These are phyloP conservation scores for Trichosporon asahii DNA, from an alignment of 1,284 basidiomycete genomes.

Conservation along the genomic window DNA sequence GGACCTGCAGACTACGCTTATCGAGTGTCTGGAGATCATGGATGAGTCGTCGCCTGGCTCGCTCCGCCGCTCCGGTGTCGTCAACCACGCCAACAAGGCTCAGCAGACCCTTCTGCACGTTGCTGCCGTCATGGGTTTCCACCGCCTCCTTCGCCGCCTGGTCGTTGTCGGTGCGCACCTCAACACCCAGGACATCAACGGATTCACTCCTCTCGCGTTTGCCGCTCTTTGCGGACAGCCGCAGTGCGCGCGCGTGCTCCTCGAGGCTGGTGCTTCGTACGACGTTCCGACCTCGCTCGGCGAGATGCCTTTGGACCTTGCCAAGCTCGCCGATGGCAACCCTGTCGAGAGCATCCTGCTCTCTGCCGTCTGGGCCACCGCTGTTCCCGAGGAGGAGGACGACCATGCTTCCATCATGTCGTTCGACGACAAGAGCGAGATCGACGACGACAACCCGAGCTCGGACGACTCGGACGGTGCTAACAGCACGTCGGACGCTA, in stretches of 20 bases:
- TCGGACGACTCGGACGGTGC: slow-evolving; percentile 37
- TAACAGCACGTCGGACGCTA: slow-evolving; percentile 18
- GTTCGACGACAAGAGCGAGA: slow-evolving; percentile 35
- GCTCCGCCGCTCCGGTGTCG: slow-evolving; percentile 56
- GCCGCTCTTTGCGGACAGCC: slow-evolving; percentile 68
- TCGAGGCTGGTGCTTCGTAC: slow-evolving; percentile 73
- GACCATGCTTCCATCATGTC: slow-evolving; percentile 14
- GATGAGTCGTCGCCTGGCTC: slow-evolving; percentile 42
- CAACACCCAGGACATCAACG: slow-evolving; percentile 82
- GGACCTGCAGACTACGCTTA: slow-evolving; percentile 68
- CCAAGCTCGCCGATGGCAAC: slow-evolving; percentile 58
- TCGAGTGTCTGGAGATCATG: slow-evolving; percentile 63
- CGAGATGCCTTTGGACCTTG: slow-evolving; percentile 73
- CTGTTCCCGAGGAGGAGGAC: slow-evolving; percentile 11
- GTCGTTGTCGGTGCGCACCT: slow-evolving; percentile 70
- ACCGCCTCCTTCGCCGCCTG: slow-evolving; percentile 68
- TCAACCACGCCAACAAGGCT: slow-evolving; percentile 61
- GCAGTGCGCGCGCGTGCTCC: slow-evolving; percentile 65
- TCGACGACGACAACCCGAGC: slow-evolving; percentile 51
- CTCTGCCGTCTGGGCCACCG: slow-evolving; percentile 45
- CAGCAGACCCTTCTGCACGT: slow-evolving; percentile 86
- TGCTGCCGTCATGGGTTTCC: slow-evolving; percentile 75
- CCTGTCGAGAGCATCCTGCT: slow-evolving; percentile 53
- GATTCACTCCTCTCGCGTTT: slow-evolving; percentile 85
- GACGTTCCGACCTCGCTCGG: slow-evolving; percentile 74